Conservation (phyloP, 1,284 basidiomycete genomes). For the Rhodotorula sp. region DNA sequence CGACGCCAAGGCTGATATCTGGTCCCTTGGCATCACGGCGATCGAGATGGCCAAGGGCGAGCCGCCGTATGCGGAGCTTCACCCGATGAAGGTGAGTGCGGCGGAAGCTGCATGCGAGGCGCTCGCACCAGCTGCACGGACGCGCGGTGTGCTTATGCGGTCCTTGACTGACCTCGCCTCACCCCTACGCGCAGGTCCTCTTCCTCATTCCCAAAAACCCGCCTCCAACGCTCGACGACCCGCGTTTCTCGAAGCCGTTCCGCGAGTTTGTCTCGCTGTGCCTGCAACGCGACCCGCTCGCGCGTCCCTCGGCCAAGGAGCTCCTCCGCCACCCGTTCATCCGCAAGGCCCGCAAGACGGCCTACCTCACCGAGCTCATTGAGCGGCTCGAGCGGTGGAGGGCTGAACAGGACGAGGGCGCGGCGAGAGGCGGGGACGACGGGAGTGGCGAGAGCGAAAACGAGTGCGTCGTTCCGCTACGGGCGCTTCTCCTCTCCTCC, state of each 20-base stretch:
- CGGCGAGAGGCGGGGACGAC: conserved; percentile 70
- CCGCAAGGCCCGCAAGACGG: conserved; percentile 88
- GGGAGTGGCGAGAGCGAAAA: conserved; percentile 52
- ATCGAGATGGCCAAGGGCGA: conserved; percentile 97
- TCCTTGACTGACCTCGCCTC: not conserved
- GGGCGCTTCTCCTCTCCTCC: not conserved
- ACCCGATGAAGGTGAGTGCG: conserved; percentile 87
- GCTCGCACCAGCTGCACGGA: no score
- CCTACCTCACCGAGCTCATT: conserved; percentile 90
- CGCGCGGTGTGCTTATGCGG: no score
- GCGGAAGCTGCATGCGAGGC: no score
- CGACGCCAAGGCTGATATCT: conserved; percentile 97
- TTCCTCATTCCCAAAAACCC: conserved; percentile 98
- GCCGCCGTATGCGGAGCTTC: conserved; percentile 94
- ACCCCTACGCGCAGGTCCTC: conserved; percentile 64
- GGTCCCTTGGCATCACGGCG: conserved; percentile 78
- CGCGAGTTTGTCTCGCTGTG: conserved; percentile 91
- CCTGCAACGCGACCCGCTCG: conserved; percentile 80
- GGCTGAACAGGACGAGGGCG: conserved; percentile 62
- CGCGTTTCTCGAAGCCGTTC: conserved; percentile 82
- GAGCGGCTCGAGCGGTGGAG: conserved; percentile 91
- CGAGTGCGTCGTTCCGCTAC: conserved; percentile 59
- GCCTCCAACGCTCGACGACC: conserved; percentile 78
- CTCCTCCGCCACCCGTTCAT: conserved; percentile 96
- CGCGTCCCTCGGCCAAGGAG: conserved; percentile 86